Base-by-base conservation (phyloP, 2,329 filamentous ascomycete genomes). In the Neobulgaria alba region DNA sequence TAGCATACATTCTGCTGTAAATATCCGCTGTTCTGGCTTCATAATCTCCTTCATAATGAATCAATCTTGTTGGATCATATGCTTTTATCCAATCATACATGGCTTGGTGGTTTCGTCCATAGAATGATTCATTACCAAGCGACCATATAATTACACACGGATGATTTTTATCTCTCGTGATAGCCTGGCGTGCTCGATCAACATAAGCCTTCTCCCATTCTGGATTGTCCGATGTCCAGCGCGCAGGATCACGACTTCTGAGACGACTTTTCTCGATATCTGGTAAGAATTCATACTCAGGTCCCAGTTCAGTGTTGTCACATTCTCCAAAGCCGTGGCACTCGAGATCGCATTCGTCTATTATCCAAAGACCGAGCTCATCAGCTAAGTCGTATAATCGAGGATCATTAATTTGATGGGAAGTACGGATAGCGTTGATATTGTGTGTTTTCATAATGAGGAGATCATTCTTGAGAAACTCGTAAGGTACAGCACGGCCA, bases 371-470 rank as follows among this genome's bases (percentile, higher is more conserved):
- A 0, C 79, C 79, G 10, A 82, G 62, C 47, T 79, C 71, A 39
- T 82, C 76, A 0, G 75, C 70, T 0, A 82, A 62, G 21, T 79
- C 74, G 44, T 79, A 80, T 0, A 83, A 56, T 7, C 68, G 62
- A 1, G 70, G 66, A 42, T 82, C 75, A 20, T 76, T 79, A 8
- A 75, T 72, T 36, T 86, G 77, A 54, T 86, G 82, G 0, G 71
- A 79, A 0, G 76, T 81, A 1, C 82, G 73, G 8, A 86, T 69
- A 2, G 79, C 76, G 46, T 86, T 86, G 31, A 86, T 72, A 48
- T 83, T 82, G 60, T 73, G 59, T 33, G 62, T 56, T 54, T 72
- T 71, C 73, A 78, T 78, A 3, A 68, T 58, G 7, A 73, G 43
- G 3, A 78, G 60, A 46, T 78, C 73, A 15, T 63, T 57, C 30